phyloP scores from a whole-genome alignment of 768 basidiomycete species.

The Leccinum aurantiacum region DNA sequence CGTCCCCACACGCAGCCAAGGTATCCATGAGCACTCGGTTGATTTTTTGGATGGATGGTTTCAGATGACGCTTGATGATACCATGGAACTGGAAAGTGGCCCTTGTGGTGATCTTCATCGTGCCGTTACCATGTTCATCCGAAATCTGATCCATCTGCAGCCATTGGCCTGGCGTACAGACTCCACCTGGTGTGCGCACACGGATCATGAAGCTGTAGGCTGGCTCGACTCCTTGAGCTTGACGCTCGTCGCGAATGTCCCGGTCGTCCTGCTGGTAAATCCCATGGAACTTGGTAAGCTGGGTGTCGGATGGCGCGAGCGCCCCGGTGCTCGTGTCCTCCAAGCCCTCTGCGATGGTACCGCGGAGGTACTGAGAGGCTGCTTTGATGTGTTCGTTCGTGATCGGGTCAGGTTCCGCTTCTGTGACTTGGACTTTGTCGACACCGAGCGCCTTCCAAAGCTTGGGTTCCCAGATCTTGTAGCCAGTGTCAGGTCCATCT shows the following conservation, averaged over 20 bases:
- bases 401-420: constrained; percentile 94
- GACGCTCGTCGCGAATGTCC: constrained; percentile 95
- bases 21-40: constrained; percentile 91
- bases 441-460: constrained; percentile 96
- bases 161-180: constrained; percentile 92
- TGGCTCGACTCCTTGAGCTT: constrained; percentile 89
- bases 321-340: constrained; percentile 84
- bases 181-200: constrained; percentile 93
- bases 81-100: constrained; percentile 99
- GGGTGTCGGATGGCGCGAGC: constrained; percentile 86
- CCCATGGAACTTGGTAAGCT: constrained; percentile 97
- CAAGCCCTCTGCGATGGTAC: constrained; percentile 92
- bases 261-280: constrained; percentile 98
- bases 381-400: constrained; percentile 99
- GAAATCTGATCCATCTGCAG: constrained; percentile 88
- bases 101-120: constrained; percentile 96
- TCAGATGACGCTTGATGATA: constrained; percentile 94
- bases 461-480: constrained; percentile 91
- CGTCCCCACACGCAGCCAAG: constrained; percentile 97
- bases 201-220: constrained; percentile 99
- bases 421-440: constrained; percentile 80
- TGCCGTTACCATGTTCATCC: constrained; percentile 90
- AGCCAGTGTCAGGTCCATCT: constrained; percentile 94
- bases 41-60: constrained; percentile 95
- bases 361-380: constrained; percentile 88